Evolutionary conservation across 2,329 filamentous ascomycete genomes (phyloP).

Genomic region (Dothidotthia symphoricarpi): DNA sequence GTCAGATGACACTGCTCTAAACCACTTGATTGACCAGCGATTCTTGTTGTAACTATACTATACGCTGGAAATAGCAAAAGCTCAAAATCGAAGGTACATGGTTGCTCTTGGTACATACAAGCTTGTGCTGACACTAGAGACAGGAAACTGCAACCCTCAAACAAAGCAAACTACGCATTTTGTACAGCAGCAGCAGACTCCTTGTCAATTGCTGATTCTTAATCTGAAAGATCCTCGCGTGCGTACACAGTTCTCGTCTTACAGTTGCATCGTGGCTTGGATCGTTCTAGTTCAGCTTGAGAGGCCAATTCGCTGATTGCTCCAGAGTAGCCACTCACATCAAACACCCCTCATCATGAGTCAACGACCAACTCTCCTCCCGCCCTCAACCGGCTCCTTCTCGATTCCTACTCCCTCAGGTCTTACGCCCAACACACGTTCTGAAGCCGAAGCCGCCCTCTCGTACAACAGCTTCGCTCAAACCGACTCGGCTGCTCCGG

Average conservation of each 20-base stretch:
- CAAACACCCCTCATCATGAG: constrained; percentile 13
- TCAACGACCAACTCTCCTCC: constrained; percentile 18
- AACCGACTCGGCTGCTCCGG: constrained; percentile 39
- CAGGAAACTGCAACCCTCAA: background rate
- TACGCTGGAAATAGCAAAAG: background rate
- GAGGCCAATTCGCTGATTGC: background rate
- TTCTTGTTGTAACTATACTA: background rate
- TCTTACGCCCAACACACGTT: constrained; percentile 38
- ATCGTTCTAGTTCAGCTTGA: too few species aligned
- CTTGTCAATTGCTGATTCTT: background rate
- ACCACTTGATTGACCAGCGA: constrained; percentile 2
- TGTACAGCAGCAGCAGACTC: too few species aligned
- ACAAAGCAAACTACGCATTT: too few species aligned
- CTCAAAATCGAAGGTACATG: background rate
- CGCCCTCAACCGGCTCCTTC: constrained; percentile 22
- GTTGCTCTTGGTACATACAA: background rate
- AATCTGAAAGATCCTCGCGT: background rate
- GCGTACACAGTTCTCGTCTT: background rate
- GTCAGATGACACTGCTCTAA: constrained; percentile 3
- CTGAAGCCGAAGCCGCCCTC: constrained; percentile 38
- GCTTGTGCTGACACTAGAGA: background rate
- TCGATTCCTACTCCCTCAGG: constrained; percentile 32
- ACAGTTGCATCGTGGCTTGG: background rate
- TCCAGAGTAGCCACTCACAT: background rate
- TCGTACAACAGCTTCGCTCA: constrained; percentile 30